Base-by-base conservation (phyloP, 1,284 basidiomycete species). In the Austroboletus rostrupii region DNA sequence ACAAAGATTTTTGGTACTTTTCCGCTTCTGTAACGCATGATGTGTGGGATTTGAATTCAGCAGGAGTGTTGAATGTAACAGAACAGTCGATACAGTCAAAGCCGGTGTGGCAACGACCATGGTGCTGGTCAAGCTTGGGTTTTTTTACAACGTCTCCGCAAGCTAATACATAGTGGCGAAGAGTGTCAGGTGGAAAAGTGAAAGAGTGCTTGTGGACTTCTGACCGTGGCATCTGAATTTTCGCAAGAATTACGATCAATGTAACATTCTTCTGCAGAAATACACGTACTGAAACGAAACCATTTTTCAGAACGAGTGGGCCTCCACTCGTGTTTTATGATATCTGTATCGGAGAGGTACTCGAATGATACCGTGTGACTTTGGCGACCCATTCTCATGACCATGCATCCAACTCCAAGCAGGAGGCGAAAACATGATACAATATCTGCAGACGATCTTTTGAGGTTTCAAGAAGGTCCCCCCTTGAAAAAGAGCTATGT, bases 61-160 rank as follows among this genome's bases (percentile, higher is more conserved):
- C 76, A 3, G 85, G 85, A 12, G 77, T 77, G 42, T 79, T 72
- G 71, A 95, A 95, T 0, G 88, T 89, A 46, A 77, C 86, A 20
- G 83, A 87, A 70, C 92, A 95, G 65, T 95, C 92, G 52, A 95
- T 84, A 66, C 92, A 95, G 57, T 90, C 91, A 62, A 92, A 91
- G 5, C 84, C 78, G 2, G 81, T 65, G 59, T 85, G 69, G 62
- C 87, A 89, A 46, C 74, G 69, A 23, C 62, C 61, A 48, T 75
- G 69, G 61, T 90, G 89, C 59, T 81, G 77, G 64, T 91, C 87
- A 5, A 92, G 79, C 68, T 94, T 93, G 9, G 92, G 92, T 66
- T 96, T 96, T 70, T 93, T 96, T 35, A 95, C 83, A 9, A 90
- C 85, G 58, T 95, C 92, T 46, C 78, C 73, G 68, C 92, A 94